These are phyloP conservation scores for Acacia pycnantha DNA, from an alignment of 331 rosid species.

Conservation along the genomic window DNA sequence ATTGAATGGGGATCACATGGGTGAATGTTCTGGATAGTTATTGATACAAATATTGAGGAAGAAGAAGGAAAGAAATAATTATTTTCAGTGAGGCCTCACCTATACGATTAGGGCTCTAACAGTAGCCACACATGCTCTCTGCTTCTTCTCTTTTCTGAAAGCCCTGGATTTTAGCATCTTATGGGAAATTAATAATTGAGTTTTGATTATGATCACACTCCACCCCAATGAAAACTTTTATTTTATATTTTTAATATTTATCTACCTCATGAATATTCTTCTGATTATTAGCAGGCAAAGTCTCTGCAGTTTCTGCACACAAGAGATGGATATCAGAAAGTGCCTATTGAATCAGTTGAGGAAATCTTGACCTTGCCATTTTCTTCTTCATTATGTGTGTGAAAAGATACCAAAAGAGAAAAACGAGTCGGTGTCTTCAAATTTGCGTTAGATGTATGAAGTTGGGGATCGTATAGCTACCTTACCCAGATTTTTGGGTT, in stretches of 20 bases:
- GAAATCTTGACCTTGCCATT: not conserved
- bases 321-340: not conserved
- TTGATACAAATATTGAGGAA: not conserved
- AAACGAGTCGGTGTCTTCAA: not conserved
- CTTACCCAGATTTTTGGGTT: not conserved
- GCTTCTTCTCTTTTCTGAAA: not conserved
- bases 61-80: not conserved
- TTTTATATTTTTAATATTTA: not conserved
- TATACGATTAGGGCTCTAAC: not conserved
- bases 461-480: not conserved
- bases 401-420: not conserved
- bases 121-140: not conserved
- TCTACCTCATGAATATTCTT: not conserved
- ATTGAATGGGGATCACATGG: not conserved
- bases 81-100: not conserved
- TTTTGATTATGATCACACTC: not conserved
- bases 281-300: not conserved
- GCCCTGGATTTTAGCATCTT: not conserved
- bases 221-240: not conserved
- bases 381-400: not conserved
- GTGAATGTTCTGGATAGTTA: not conserved
- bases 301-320: not conserved
- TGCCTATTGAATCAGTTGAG: not conserved
- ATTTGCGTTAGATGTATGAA: not conserved
- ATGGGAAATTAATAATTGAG: slow-evolving; percentile 1